phyloP scores from a whole-genome alignment of 2,329 filamentous ascomycete species.

The Fusarium compactum region DNA sequence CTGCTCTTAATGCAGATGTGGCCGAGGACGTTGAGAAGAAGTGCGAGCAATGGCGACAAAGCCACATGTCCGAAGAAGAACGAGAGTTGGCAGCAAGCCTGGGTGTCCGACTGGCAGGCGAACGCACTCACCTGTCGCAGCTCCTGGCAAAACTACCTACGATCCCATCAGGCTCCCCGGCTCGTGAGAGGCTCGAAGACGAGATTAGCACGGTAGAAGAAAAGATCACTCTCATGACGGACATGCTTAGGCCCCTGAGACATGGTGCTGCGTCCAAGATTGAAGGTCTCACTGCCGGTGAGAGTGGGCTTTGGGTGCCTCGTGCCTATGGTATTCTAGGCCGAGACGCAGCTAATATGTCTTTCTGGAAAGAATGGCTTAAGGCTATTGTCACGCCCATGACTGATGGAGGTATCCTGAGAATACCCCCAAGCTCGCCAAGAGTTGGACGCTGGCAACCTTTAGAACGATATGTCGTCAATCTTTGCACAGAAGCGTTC shows the following conservation, averaged over 20 bases:
- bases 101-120: slow-evolving; percentile 85
- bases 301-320: slow-evolving; percentile 96
- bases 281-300: slow-evolving; percentile 92
- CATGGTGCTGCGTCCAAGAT: slow-evolving; percentile 98
- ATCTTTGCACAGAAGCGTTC: slow-evolving; percentile 94
- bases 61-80: slow-evolving; percentile 90
- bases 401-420: slow-evolving; percentile 85
- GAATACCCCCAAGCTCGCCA: slow-evolving; percentile 89
- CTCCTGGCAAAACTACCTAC: slow-evolving; percentile 85
- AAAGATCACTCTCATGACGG: slow-evolving; percentile 96
- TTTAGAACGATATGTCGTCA: slow-evolving; percentile 95
- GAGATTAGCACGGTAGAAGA: slow-evolving; percentile 96
- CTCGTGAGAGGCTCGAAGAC: slow-evolving; percentile 87
- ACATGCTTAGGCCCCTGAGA: slow-evolving; percentile 89
- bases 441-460: slow-evolving; percentile 96
- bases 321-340: slow-evolving; percentile 93
- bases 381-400: slow-evolving; percentile 94
- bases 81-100: slow-evolving; percentile 91
- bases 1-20: slow-evolving; percentile 82
- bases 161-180: slow-evolving; percentile 81
- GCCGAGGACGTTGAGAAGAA: slow-evolving; percentile 86
- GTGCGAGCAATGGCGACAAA: slow-evolving; percentile 86
- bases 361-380: slow-evolving; percentile 99
- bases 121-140: slow-evolving; percentile 90
- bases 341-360: slow-evolving; percentile 82